phyloP scores from a whole-genome alignment of 2,329 filamentous ascomycete species.

The Alternaria triticina region DNA sequence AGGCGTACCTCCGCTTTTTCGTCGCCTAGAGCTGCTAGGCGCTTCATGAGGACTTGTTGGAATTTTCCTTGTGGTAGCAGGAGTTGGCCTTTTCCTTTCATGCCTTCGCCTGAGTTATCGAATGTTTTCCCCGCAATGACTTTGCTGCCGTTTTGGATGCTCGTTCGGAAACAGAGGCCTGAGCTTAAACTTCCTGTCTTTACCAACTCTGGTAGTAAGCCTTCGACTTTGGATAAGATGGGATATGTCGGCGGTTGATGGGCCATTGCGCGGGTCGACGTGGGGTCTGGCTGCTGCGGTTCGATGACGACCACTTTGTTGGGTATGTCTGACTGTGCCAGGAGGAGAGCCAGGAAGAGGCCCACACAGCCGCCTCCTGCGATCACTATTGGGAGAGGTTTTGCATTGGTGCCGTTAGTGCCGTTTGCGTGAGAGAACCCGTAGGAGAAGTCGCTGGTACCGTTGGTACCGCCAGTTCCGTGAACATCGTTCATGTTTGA shows the following conservation, averaged over 20 bases:
- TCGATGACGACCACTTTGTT: slow-evolving; percentile 46
- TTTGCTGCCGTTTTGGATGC: slow-evolving; percentile 26
- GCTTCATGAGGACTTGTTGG: slow-evolving; percentile 31
- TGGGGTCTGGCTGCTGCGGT: slow-evolving; percentile 26
- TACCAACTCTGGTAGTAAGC: slow-evolving; percentile 45
- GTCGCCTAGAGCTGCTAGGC: slow-evolving; percentile 12
- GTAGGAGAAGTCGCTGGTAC: background rate
- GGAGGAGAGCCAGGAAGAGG: slow-evolving; percentile 50
- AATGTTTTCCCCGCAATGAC: slow-evolving; percentile 39
- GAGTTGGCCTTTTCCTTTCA: slow-evolving; percentile 33
- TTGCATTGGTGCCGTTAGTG: background rate
- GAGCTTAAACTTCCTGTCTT: slow-evolving; percentile 29
- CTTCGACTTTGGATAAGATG: slow-evolving; percentile 45
- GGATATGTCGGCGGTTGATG: slow-evolving; percentile 52
- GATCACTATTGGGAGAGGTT: slow-evolving; percentile 40
- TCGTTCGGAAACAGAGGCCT: slow-evolving; percentile 40
- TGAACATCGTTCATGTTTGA: background rate
- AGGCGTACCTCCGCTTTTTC: slow-evolving; percentile 25
- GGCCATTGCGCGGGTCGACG: slow-evolving; percentile 51
- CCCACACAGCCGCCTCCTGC: slow-evolving; percentile 52
- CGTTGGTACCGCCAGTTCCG: background rate
- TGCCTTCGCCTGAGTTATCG: slow-evolving; percentile 25
- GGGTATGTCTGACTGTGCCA: slow-evolving; percentile 42
- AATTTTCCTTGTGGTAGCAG: slow-evolving; percentile 43
- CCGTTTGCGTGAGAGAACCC: background rate